Conservation (phyloP, 495 filamentous ascomycete species). For the Penicillium lagena region DNA sequence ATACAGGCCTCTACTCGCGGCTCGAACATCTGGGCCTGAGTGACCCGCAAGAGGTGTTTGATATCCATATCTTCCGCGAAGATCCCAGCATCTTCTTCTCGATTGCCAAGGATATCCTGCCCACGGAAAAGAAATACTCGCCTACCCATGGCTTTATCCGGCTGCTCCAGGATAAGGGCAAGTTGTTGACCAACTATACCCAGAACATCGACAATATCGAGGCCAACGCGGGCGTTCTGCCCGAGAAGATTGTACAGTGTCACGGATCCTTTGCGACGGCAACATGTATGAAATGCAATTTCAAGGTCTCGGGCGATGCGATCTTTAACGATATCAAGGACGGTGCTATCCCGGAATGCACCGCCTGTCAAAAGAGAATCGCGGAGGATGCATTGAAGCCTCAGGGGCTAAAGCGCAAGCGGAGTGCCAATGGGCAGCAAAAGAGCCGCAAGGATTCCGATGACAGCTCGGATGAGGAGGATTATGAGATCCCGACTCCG, state of each 20-base stretch:
- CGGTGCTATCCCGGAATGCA: slow-evolving; percentile 58
- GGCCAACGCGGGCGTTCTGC: slow-evolving; percentile 71
- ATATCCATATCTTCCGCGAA: slow-evolving; percentile 76
- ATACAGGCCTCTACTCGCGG: slow-evolving; percentile 63
- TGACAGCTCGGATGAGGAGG: slow-evolving; percentile 66
- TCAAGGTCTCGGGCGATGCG: slow-evolving; percentile 65
- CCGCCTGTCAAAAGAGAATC: slow-evolving; percentile 31
- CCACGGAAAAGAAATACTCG: slow-evolving; percentile 64
- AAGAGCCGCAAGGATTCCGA: slow-evolving; percentile 47
- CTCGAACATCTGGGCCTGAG: slow-evolving; percentile 67
- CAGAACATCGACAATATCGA: slow-evolving; percentile 99
- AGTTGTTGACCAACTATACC: slow-evolving; percentile 92
- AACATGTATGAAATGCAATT: slow-evolving; percentile 75
- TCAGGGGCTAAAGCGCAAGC: slow-evolving; percentile 69
- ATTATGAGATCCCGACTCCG: slow-evolving; percentile 61
- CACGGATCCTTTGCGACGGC: slow-evolving; percentile 94
- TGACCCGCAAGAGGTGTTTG: slow-evolving; percentile 93
- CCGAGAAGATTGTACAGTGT: slow-evolving; percentile 88
- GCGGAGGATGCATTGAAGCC: slow-evolving; percentile 31
- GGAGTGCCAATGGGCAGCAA: slow-evolving; percentile 53
- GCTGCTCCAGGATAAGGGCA: slow-evolving; percentile 85
- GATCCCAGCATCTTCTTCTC: slow-evolving; percentile 90
- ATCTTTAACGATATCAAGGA: slow-evolving; percentile 76
- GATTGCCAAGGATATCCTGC: slow-evolving; percentile 85
- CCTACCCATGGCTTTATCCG: slow-evolving; percentile 93